Evolutionary conservation across 768 basidiomycete genomes (phyloP), one percentile per base, ranked within the genome.

Genomic region (Boletus eberwhitei): DNA sequence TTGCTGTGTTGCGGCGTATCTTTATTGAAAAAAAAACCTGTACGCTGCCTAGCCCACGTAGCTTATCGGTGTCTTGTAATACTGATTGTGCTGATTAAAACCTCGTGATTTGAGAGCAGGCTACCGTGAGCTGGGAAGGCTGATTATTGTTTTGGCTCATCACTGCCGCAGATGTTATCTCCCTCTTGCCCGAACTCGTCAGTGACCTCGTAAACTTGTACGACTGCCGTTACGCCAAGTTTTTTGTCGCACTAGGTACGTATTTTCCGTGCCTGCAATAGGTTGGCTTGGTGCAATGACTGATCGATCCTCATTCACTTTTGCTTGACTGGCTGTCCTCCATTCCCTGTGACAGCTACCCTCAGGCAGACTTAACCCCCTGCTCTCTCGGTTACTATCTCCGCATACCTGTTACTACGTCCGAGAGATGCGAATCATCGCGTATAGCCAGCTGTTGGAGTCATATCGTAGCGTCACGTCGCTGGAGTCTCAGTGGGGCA

Each of bases 371-470:
- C 82, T 2, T 84, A 89, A 89, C 65, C 86, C 98, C 58, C 73
- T 92, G n/a, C 88, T 93, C 12, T 94, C 90, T 3, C 89, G 90
- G 38, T 74, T 94, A 54, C 81, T 98, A 44, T 80, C 86, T 2
- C 89, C 87, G 0, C 97, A 98, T 69, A 80, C 92, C 1, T 84
- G 90, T 9, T 96, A 79, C 75, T 98, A 97, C 69, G 80, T 94
- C 32, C 87, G 96, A 54, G 96, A 98, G 71, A 93, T 98, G 91
- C 86, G 97, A 34, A 93, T 98, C 60, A 83, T 89, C 19, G 93
- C 95, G 1, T 98, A 97, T 73, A 74, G 79, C 26, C 95, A 98
- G 64, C 78, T 98, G 5, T 77, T 99, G n/a, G 93, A 98, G 68
- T 86, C 83, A 12, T 98, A 98, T 69, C 81, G 87, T 35, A 90